Base-by-base conservation (phyloP, 2,329 filamentous ascomycete genomes). In the Neonectria ditissima region DNA sequence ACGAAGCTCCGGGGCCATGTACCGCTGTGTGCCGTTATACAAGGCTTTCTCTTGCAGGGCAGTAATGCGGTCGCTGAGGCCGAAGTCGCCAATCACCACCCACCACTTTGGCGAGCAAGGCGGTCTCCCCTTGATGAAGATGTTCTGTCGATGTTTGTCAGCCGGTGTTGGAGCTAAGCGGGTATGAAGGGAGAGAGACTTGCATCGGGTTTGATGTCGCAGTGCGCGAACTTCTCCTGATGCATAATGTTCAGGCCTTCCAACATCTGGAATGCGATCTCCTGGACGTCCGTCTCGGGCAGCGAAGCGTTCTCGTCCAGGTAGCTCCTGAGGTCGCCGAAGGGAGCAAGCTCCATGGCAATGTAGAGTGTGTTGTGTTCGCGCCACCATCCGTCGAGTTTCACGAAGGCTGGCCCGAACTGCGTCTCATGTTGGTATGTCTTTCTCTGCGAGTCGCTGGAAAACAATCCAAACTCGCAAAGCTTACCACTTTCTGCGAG, bases 371-470 rank as follows among this genome's bases (percentile, higher is more conserved):
- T 60, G 1, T 61, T 44, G 3, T 50, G 22, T 13, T 66, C 60
- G 50, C 71, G 74, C 73, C 72, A 74, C 73, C 72, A 75, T 4
- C 71, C 72, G 10, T 66, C 50, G n/a, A 57, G 60, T 45, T 68
- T 67, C 14, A 74, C 70, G 32, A 75, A 75, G 56, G 56, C 66
- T 20, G 69, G 65, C 18, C 59, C 55, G 41, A 73, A 73, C 66
- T 70, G 6, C 7, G 9, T 5, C 9, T 18, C 16, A 18, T 2
- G 37, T 18, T n/a, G n/a, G 16, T n/a, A 39, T 18, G 14, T 39
- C 16, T 8, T n/a, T 8, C 37, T n/a, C n/a, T n/a, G n/a, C n/a
- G n/a, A n/a, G n/a, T n/a, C n/a, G n/a, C n/a, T n/a, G n/a, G n/a
- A n/a, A n/a, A n/a, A n/a, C n/a, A n/a, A n/a, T n/a, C n/a, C n/a